These are phyloP conservation scores for Pichia nanzhaoensis DNA, from an alignment of 805 yeast genomes.

Conservation along the genomic window DNA sequence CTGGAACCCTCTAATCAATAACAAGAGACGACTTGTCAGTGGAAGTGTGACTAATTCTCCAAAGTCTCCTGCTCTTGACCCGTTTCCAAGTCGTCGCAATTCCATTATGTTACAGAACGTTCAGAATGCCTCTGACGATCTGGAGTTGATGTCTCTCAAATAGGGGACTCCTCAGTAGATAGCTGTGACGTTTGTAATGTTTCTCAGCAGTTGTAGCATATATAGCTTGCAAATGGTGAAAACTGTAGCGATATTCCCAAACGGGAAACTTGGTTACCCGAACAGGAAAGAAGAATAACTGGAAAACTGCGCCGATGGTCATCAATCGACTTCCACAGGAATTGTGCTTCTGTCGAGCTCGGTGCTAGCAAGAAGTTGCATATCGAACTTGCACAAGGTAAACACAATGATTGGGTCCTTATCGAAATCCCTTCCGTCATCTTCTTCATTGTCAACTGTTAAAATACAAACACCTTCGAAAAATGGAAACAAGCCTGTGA, in stretches of 20 bases:
- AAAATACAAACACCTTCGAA: not conserved
- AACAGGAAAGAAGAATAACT: too few species aligned
- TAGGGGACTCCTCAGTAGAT: not conserved
- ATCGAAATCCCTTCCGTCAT: not conserved
- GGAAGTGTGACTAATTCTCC: slow-evolving; percentile 16
- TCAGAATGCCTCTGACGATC: slow-evolving; percentile 27
- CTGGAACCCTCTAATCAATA: slow-evolving; percentile 7
- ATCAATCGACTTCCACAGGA: too few species aligned
- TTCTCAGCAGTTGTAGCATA: too few species aligned
- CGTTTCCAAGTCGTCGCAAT: slow-evolving; percentile 18
- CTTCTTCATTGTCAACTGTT: not conserved
- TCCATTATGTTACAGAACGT: slow-evolving; percentile 21
- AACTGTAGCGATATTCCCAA: too few species aligned
- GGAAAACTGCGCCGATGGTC: too few species aligned
- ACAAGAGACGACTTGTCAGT: slow-evolving; percentile 13
- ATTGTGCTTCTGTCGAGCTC: too few species aligned
- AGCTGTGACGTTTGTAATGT: too few species aligned
- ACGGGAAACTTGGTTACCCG: too few species aligned
- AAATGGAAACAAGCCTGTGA: not conserved
- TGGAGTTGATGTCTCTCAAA: slow-evolving; percentile 25
- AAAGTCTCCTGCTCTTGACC: slow-evolving; percentile 8
- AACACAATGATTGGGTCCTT: not conserved
- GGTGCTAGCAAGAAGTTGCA: too few species aligned
- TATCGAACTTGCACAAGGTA: too few species aligned
- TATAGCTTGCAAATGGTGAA: too few species aligned